Percentiles rank a stretch among this genome's conserved stretches.
phyloP scores from a whole-genome alignment of 495 filamentous ascomycete genomes.

The Cercophora newfieldiana region DNA sequence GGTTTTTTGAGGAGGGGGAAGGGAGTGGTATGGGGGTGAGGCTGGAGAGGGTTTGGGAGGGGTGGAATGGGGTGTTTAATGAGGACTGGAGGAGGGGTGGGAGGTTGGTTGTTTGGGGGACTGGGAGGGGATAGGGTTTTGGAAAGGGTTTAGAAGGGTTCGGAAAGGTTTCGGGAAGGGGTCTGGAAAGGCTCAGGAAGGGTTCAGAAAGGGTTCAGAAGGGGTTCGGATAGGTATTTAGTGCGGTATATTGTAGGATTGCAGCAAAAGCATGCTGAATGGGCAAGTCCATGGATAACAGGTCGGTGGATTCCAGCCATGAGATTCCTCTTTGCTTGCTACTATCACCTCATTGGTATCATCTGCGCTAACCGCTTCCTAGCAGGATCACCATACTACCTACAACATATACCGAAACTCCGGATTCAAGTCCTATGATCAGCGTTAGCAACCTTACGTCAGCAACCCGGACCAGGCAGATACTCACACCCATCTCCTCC shows the following conservation, averaged over 20 bases:
- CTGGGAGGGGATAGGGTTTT: slow-evolving; percentile 21
- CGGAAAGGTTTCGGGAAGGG: slow-evolving; percentile 30
- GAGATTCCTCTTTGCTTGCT: background rate
- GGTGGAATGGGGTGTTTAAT: slow-evolving; percentile 79
- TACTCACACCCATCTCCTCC: slow-evolving; percentile 59
- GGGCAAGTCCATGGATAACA: no score
- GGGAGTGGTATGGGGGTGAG: slow-evolving; percentile 43
- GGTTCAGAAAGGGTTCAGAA: background rate
- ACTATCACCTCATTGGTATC: no score
- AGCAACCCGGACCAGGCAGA: background rate
- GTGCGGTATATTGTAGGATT: background rate
- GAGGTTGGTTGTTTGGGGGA: slow-evolving; percentile 79
- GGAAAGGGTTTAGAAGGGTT: background rate
- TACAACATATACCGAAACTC: slow-evolving; percentile 58
- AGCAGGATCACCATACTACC: background rate
- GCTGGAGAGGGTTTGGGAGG: slow-evolving; percentile 65
- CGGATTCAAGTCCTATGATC: slow-evolving; percentile 56
- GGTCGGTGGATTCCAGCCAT: background rate
- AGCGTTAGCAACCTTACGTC: background rate
- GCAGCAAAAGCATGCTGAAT: no score
- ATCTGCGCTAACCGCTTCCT: background rate
- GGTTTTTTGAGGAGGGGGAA: slow-evolving; percentile 46
- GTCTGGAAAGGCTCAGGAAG: slow-evolving; percentile 29
- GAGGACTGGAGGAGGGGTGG: slow-evolving; percentile 85
- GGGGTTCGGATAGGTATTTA: no score